Conservation (phyloP, 768 basidiomycete genomes). For the Hygrocybe punicea region DNA sequence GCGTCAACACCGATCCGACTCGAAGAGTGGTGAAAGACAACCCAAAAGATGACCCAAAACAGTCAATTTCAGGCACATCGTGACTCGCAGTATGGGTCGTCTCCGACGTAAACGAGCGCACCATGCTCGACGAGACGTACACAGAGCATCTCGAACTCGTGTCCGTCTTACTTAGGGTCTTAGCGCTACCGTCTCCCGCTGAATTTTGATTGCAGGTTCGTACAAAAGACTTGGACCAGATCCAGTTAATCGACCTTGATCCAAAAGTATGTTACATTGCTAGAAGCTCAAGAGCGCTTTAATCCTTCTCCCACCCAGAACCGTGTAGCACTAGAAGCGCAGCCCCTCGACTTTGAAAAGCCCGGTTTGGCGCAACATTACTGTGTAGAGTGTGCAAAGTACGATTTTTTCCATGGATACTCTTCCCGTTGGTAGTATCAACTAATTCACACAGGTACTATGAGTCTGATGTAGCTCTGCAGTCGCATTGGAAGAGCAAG, state of each 20-base stretch:
- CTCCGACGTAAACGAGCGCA: slow-evolving; percentile 80
- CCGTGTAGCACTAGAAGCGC: slow-evolving; percentile 72
- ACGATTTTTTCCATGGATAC: slow-evolving; percentile 22
- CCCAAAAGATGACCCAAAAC: no score
- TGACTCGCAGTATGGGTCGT: slow-evolving; percentile 63
- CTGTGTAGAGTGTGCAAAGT: slow-evolving; percentile 95
- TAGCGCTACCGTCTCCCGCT: slow-evolving; percentile 3
- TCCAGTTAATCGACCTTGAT: slow-evolving; percentile 85
- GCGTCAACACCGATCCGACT: no score
- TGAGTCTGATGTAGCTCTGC: slow-evolving; percentile 79
- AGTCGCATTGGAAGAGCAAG: slow-evolving; percentile 83
- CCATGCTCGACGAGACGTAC: slow-evolving; percentile 83
- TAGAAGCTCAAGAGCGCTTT: background rate
- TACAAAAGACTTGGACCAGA: slow-evolving; percentile 84
- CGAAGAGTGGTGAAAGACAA: no score
- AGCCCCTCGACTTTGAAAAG: slow-evolving; percentile 81
- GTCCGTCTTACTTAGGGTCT: slow-evolving; percentile 39
- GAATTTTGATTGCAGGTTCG: slow-evolving; percentile 51
- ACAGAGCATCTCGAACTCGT: slow-evolving; percentile 80
- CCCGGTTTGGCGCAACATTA: slow-evolving; percentile 95
- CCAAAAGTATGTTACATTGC: slow-evolving; percentile 56
- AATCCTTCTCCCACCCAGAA: slow-evolving; percentile 44
- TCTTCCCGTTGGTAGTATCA: background rate
- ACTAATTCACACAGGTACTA: slow-evolving; percentile 54
- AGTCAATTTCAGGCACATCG: background rate